Base-by-base conservation (phyloP, 1,284 basidiomycete species). In the Spongiforma sp. region DNA sequence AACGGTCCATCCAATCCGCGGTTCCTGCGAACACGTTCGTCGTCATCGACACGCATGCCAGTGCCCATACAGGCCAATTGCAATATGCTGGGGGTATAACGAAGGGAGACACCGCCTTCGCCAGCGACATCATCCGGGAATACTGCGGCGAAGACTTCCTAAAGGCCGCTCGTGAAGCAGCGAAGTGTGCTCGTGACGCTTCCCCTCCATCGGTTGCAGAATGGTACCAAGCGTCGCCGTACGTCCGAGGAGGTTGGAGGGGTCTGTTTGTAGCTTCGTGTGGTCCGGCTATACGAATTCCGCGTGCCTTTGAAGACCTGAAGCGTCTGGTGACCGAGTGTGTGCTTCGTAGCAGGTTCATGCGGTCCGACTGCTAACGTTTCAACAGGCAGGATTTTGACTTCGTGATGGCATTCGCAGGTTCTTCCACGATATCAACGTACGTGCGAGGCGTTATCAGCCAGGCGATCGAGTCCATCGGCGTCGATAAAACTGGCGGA, bases 341-440 rank as follows among this genome's bases (percentile, higher is more conserved):
- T 4, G 55, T 54, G 28, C 21, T 12, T 12, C 26, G 19, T 15
- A 39, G 24, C 15, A 37, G 24, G 15, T 8, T 12, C 19, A 19
- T 32, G 26, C 12, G 12, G 17, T 33, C 14, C 14, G 9, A 10
- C 26, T 26, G 54, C 26, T 56, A 26, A 56, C 33, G 8, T 17
- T 12, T 12, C 15, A 21, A n/a, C 39, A 64, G 63, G 1, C 61
- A 58, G 15, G 6, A 3, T 1, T 57, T 61, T 21, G 48, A 64
- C 32, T 61, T 64, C 21, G 54, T 62, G 4, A 8, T 64, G 24
- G 59, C 54, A 11, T 64, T 64, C 36, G 36, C 8, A 9, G 55
- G 48, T 2, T 41, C 32, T 0, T 57, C 39, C 1, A 57, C 60
- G 3, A 34, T 58, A 11, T 52, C 60, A 1, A 19, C 9, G 7